Base-by-base conservation (phyloP, 345 rosid genomes). In the Rhodomyrtus tomentosa region DNA sequence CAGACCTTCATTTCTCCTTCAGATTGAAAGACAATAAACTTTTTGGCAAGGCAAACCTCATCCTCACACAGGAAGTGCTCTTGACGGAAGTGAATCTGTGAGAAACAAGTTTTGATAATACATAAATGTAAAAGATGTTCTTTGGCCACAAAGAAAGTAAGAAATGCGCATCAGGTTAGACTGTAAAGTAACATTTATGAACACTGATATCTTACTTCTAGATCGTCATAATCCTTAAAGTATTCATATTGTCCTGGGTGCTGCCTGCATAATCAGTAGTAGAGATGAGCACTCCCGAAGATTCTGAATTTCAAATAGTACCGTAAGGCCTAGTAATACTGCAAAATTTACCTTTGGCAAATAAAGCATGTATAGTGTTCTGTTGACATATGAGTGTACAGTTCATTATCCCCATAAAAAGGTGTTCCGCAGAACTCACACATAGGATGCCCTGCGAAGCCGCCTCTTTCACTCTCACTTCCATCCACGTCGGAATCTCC, bases 401-500 rank as follows among this genome's bases (percentile, higher is more conserved):
- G 86, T 83, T 96, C 99, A 87, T 96, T 96, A 85, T 98, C 99
- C 83, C 99, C 98, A 87, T 98, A 98, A 85, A 96, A 96, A 1
- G 98, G 95, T 51, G 91, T 90, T 87, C 87, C 91, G 88, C 99
- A 98, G 87, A 98, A 96, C 86, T 96, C 98, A 90, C 99, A 98
- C 87, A 89, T 86, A 27, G 99, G 99, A 92, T 98, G 99, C 20
- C 99, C 99, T 86, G 86, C 84, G 73, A 98, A 96, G 79, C 99
- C 99, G 84, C 99, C 99, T 86, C 99, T 93, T 88, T 98, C 99
- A 88, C 97, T 93, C 87, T 95, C 99, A 89, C 86, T 92, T 68
- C 99, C 99, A 88, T 98, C 99, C 86, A 96, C 99, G 89, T 91
- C 97, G 48, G 99, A 92, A 85, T 96, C 96, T 87, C 99, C 99